A percentile compares a stretch with the other conserved stretches of the same genome.
Conservation (phyloP, 768 basidiomycete genomes). For the Pulveroboletus sp. region DNA sequence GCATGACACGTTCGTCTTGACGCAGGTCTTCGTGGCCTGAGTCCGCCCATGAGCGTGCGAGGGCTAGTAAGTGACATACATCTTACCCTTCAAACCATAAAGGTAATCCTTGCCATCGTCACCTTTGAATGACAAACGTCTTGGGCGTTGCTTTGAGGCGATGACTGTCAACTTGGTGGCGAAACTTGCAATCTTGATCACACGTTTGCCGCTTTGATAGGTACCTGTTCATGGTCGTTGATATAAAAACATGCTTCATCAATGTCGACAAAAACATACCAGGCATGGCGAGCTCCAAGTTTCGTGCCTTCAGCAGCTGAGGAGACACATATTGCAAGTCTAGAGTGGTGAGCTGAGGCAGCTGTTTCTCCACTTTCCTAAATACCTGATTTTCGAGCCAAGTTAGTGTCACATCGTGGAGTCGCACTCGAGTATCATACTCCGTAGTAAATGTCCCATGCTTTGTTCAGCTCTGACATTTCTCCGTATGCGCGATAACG, state of each 20-base stretch:
- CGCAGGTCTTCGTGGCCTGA: constrained; percentile 96
- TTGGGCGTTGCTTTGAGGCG: constrained; percentile 93
- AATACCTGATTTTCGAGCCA: constrained; percentile 59
- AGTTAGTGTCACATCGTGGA: neutral
- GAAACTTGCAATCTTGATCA: constrained; percentile 81
- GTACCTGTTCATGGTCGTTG: constrained; percentile 51
- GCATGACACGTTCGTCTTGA: constrained; percentile 99
- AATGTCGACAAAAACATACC: constrained; percentile 41
- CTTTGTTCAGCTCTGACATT: constrained; percentile 85
- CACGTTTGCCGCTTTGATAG: constrained; percentile 82
- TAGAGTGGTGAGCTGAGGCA: constrained; percentile 81
- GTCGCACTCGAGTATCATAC: constrained; percentile 39
- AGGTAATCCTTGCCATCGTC: constrained; percentile 92
- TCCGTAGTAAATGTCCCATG: constrained; percentile 98
- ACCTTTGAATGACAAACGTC: constrained; percentile 81
- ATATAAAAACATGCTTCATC: neutral
- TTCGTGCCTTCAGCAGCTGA: constrained; percentile 77
- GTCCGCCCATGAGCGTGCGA: neutral
- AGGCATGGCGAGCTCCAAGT: constrained; percentile 93
- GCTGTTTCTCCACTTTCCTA: constrained; percentile 91
- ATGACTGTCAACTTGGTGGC: constrained; percentile 89
- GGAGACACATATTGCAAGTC: constrained; percentile 98
- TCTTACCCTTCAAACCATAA: constrained; percentile 80
- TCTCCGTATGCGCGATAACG: constrained; percentile 86
- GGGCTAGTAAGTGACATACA: no score